Base-by-base conservation (phyloP, 108 stramenopile genomes). In the Poteriospumella lacustris region DNA sequence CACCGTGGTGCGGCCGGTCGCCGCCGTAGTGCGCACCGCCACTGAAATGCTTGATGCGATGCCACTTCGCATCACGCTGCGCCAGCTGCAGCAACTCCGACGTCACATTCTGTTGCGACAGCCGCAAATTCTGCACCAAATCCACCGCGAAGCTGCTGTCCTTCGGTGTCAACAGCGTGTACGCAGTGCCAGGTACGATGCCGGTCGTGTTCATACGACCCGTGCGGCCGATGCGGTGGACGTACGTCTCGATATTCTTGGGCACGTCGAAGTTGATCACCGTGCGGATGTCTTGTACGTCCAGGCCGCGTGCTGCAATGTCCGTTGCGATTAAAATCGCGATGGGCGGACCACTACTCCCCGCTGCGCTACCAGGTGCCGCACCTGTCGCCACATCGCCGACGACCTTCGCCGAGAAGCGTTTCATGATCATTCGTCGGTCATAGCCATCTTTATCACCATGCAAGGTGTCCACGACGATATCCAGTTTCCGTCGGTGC, bases 151-250 rank as follows among this genome's bases (percentile, higher is more conserved):
- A 73, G 9, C 31, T 33, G 31, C 24, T 42, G 36, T 83, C 80
- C 72, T 81, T 82, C 41, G 59, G 76, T 1, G 81, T 82, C 0
- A 83, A 28, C 38, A 83, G 62, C 24, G 83, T 83, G 81, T 82
- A 83, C 2, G 83, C 83, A 0, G 81, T 78, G 68, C 83, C 83
- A 5, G 83, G 83, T 26, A 77, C 58, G 0, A 83, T 79, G 1
- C 83, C 83, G 39, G 80, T 79, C 42, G 76, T 81, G 34, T 79
- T 79, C 83, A 83, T 83, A n/a, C 81, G 36, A 29, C 70, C 70
- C 28, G 70, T 73, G 5, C 70, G 70, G 42, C 70, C 70, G 12
- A 73, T 73, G 26, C 70, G 43, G 36, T 73, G 70, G 5, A 73
- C 70, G 42, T 73, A 56, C 3, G 70, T 73, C 36, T 73, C 70